Evolutionary conservation across 2,329 filamentous ascomycete species (phyloP), one percentile per base, ranked within the genome.

Genomic region (Cladosporium sp.): DNA sequence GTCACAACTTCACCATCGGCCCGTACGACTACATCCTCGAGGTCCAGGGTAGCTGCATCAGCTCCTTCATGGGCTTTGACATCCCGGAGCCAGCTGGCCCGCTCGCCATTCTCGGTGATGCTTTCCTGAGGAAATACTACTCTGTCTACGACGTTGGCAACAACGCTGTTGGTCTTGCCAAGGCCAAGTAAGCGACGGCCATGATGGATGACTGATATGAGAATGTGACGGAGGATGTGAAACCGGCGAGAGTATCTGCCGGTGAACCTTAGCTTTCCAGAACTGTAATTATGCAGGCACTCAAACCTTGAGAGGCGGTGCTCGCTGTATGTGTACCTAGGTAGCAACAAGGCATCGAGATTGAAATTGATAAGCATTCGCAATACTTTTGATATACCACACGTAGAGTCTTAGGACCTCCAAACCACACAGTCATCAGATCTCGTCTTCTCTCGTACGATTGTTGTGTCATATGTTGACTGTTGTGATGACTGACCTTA

Each of bases 11-110:
- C 78, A 86, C 84, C 67, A 95, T 98, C 61, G 77, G 79, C 50
- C 76, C 93, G 13, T 85, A 85, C 58, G 93, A 98, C 76, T 98
- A 98, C 77, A 91, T 96, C 61, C 84, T 98, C 35, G 91, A 98
- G 73, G 83, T 96, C 38, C 87, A 91, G 67, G 93, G 92, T 62
- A 92, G 85, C 69, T 98, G 93, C 73, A 95, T 98, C 72, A 96
- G 90, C 55, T 87, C 89, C 61, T 95, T 98, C 76, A 94, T 95
- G 83, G 91, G 90, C 63, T 95, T 97, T 85, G 93, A 78, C 60
- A 75, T 80, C 68, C 86, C 90, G 51, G 86, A 84, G 66, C 90
- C 90, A 33, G 85, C 86, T 53, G 92, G 93, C 40, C 93, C 93
- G 60, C 82, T 98, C 57, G 91, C 89, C 55, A 98, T 98, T 58